phyloP scores from a whole-genome alignment of 345 rosid genomes.

The Populus nigra region DNA sequence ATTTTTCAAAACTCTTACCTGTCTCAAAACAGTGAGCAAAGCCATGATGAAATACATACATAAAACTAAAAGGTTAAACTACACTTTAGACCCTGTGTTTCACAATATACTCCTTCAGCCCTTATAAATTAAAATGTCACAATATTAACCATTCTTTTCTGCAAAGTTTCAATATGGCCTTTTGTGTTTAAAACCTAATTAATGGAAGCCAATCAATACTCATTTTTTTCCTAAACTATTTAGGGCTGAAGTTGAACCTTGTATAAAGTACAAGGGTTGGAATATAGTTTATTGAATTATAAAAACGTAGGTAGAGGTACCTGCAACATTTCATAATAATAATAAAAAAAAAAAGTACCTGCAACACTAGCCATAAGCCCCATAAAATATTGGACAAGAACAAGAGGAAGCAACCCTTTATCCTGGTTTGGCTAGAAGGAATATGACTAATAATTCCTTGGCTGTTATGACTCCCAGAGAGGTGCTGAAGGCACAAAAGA shows the following conservation, averaged over 20 bases:
- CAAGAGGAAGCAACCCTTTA: conserved; percentile 86
- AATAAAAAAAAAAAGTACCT: conserved; percentile 45
- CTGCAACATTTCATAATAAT: no score
- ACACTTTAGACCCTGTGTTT: no score
- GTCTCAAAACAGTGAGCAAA: conserved; percentile 9
- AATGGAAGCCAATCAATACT: no score
- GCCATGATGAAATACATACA: not conserved
- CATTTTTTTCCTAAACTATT: no score
- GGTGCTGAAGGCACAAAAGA: conserved; percentile 38
- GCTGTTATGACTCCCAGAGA: conserved; percentile 23
- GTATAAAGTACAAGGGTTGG: not conserved
- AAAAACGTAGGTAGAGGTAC: not conserved
- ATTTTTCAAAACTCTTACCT: conserved; percentile 56
- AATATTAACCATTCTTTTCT: no score
- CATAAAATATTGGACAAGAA: conserved; percentile 57
- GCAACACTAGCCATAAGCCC: conserved; percentile 87
- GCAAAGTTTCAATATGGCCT: no score
- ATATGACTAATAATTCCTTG: conserved; percentile 23
- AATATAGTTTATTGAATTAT: not conserved
- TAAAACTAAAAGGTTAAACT: no score
- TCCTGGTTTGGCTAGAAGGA: conserved; percentile 57
- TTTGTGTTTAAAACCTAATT: no score
- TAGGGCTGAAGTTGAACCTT: no score
- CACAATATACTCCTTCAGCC: no score
- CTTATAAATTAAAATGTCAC: no score